These are phyloP conservation scores for Teratosphaeriaceae sp. DNA, from an alignment of 2,329 filamentous ascomycete species.

Conservation along the genomic window DNA sequence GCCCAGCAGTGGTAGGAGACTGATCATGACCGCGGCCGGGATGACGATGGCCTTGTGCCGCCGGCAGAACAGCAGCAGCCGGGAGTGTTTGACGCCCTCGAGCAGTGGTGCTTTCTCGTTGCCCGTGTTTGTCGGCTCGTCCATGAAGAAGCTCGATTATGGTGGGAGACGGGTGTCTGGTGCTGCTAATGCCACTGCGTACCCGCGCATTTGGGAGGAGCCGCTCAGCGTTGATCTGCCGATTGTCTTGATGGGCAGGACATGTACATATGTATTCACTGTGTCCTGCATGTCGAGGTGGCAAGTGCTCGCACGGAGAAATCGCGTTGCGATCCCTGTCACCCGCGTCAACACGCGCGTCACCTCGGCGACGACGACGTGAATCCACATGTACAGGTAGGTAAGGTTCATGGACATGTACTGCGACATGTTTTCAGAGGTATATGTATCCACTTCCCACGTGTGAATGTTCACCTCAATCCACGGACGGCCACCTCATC, in stretches of 20 bases:
- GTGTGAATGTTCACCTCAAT: too few relatives aligned
- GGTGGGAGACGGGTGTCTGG: slow-evolving; percentile 2
- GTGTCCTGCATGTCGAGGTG: too few relatives aligned
- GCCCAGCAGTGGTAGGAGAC: slow-evolving; percentile 24
- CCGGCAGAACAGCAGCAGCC: slow-evolving; percentile 14
- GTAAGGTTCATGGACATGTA: too few relatives aligned
- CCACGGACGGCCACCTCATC: too few relatives aligned
- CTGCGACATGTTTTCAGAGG: too few relatives aligned
- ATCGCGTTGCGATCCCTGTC: too few relatives aligned
- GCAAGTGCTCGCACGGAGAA: neutral
- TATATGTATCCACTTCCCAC: too few relatives aligned
- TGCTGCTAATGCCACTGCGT: neutral
- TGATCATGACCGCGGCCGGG: slow-evolving; percentile 15
- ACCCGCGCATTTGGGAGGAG: neutral
- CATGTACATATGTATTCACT: too few relatives aligned
- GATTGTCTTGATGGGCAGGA: neutral
- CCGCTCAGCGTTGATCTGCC: neutral
- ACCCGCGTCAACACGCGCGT: neutral
- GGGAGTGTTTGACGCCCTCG: slow-evolving; percentile 4
- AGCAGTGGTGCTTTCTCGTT: slow-evolving; percentile 8
- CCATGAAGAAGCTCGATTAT: slow-evolving; percentile 1
- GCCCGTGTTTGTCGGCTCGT: slow-evolving; percentile 1
- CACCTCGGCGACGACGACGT: neutral
- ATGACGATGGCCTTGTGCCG: slow-evolving; percentile 20
- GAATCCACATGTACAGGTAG: too few relatives aligned